Evolutionary conservation across 441 rosid species (phyloP).

Genomic region (Populus trichocarpa): DNA sequence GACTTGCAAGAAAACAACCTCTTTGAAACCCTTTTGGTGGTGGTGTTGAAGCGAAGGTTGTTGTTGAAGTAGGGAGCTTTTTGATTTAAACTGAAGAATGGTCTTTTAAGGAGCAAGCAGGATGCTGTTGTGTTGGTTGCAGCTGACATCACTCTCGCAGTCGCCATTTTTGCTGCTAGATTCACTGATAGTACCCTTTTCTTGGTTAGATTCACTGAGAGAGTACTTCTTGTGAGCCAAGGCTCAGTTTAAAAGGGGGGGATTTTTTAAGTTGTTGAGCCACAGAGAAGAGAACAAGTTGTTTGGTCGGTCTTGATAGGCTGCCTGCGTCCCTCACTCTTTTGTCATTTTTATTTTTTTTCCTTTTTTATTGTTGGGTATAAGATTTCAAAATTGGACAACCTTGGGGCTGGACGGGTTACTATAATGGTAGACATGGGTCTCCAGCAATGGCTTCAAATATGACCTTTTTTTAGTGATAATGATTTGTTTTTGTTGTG

Average conservation of each 20-base stretch:
- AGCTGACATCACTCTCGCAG: constrained; percentile 36
- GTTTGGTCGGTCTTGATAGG: constrained; percentile 13
- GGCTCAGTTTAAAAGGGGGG: not conserved
- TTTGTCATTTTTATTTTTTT: not conserved
- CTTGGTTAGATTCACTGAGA: not conserved
- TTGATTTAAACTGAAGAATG: constrained; percentile 27
- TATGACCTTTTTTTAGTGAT: too few relatives aligned
- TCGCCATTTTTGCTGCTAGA: constrained; percentile 30
- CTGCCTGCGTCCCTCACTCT: not conserved
- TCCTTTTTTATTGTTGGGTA: too few relatives aligned
- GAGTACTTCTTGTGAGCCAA: not conserved
- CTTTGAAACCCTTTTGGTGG: constrained; percentile 28
- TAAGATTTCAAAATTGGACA: too few relatives aligned
- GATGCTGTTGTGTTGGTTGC: constrained; percentile 32
- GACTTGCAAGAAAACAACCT: constrained; percentile 64
- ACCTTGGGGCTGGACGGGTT: too few relatives aligned
- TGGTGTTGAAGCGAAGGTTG: constrained; percentile 29
- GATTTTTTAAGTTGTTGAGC: not conserved
- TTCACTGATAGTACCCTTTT: not conserved
- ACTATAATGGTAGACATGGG: too few relatives aligned
- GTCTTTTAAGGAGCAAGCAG: constrained; percentile 41
- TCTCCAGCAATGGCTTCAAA: too few relatives aligned
- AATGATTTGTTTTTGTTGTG: too few relatives aligned
- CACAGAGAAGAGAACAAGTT: constrained; percentile 5
- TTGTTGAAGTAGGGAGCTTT: constrained; percentile 13